Evolutionary conservation across 1,284 basidiomycete species (phyloP), one percentile per base, ranked within the genome.

Genomic region (Laetiporus sulphureus): DNA sequence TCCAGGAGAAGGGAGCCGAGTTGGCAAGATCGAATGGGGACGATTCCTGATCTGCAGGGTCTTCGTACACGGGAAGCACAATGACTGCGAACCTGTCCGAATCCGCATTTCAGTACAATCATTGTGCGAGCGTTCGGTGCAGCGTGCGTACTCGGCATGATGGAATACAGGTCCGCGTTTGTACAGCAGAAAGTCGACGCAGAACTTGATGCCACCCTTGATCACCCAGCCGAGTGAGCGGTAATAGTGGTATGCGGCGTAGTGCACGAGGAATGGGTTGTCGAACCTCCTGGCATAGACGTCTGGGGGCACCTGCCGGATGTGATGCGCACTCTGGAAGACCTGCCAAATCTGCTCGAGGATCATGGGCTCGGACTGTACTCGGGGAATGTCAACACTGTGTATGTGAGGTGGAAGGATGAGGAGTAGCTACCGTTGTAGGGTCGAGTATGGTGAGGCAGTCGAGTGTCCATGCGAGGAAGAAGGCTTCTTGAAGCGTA

Each of bases 151-250:
- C 89, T 97, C 94, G 15, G 96, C 94, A 61, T 99, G 96, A 3
- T 83, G 74, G 60, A 98, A 98, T 0, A 96, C 91, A 0, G 95
- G 94, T 0, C 96, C 96, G 7, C 86, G 78, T 49, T 93, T 94
- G 65, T 99, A 99, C 23, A 99, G 67, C 12, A 99, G 72, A 66
- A 88, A 91, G 57, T 99, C 96, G 32, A 87, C 87, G 58, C 93
- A 97, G 64, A 99, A 99, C 65, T 99, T 99, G 68, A 96, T 83
- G 2, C 96, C 96, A 19, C 80, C 81, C 62, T 94, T 92, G 47
- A 97, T 84, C 13, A 97, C 89, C 96, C 96, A 99, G n/a, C 96
- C 96, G 4, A 99, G 73, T 2, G 93, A 92, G 16, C 95, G 81
- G 60, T 90, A 99, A 64, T 99, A 92, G 60, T 99, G 95, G 58